Evolutionary conservation across 129 eudicot genomes (phyloP), one percentile per base, ranked within the genome.

Genomic region (Logfia minima): DNA sequence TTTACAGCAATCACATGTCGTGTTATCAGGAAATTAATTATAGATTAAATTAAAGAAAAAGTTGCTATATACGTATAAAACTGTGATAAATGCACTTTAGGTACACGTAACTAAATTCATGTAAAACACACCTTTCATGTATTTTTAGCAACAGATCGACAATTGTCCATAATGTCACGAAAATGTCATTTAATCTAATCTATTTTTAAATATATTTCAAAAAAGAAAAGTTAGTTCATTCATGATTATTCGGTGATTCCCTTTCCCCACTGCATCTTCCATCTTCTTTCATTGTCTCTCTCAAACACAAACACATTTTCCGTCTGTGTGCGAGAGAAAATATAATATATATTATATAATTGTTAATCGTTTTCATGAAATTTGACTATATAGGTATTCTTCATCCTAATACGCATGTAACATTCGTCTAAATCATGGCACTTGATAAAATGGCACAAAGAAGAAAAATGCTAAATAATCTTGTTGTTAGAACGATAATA

Each of bases 231-330:
- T 56, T 67, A 41, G 69, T 59, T 78, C 13, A 64, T 75, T 75
- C 79, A 75, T 66, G 53, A 17, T 13, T 52, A 63, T 28, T 64
- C n/a, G 45, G 21, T 64, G 79, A 75, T 63, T n/a, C 31, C 13
- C 53, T 29, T 58, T 35, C 56, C 17, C 35, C 34, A 13, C 19
- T 34, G 56, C 79, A 48, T 75, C 48, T 41, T 75, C 45, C 59
- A 75, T 75, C 71, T 75, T 26, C 58, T 28, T 61, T 2, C 4
- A 61, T 37, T 37, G 9, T 14, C 19, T 37, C 22, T 74, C 69
- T 61, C 61, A 6, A 61, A 61, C 62, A 23, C 45, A 75, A 5
- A 29, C 29, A 4, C 4, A 9, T 0, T 9, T 8, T 8, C 0
- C 4, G 22, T 31, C 32, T 72, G 66, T 72, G 66, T 5, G 34